Conservation (phyloP, 2,329 filamentous ascomycete species). For the Nigrospora oryzae region DNA sequence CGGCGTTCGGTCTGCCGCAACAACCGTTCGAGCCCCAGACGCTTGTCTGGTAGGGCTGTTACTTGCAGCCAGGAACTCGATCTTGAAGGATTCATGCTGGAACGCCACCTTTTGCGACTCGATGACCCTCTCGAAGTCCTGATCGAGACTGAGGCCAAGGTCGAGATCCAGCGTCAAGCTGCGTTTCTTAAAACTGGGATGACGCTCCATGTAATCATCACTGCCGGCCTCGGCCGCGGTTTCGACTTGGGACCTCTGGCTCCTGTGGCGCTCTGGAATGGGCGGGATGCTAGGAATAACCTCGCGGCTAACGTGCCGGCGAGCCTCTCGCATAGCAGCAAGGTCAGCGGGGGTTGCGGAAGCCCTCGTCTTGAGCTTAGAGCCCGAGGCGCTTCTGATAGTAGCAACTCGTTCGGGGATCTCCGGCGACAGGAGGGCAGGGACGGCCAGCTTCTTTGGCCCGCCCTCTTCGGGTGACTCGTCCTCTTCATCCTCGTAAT, state of each 20-base stretch:
- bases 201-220: conserved; percentile 47
- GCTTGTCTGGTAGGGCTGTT: conserved; percentile 33
- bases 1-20: conserved; percentile 11
- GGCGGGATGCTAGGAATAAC: conserved; percentile 45
- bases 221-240: conserved; percentile 26
- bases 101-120: conserved; percentile 91
- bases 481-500: conserved; percentile 22
- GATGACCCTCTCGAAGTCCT: conserved; percentile 91
- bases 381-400: conserved; percentile 73
- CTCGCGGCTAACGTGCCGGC: conserved; percentile 77
- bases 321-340: conserved; percentile 74
- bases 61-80: conserved; percentile 13
- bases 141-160: conserved; percentile 76
- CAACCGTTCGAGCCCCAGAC: conserved; percentile 22
- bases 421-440: conserved; percentile 43
- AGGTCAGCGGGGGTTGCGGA: conserved; percentile 83
- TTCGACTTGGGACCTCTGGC: conserved; percentile 41
- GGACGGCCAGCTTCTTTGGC: too few species aligned
- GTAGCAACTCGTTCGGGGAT: conserved; percentile 81
- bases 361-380: conserved; percentile 79
- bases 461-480: neutral
- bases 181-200: conserved; percentile 70
- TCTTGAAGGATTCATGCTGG: conserved; percentile 18
- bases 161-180: conserved; percentile 78
- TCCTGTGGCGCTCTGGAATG: conserved; percentile 53